These are phyloP conservation scores for Apiosordaria backusii DNA, from an alignment of 495 filamentous ascomycete species.

Conservation along the genomic window DNA sequence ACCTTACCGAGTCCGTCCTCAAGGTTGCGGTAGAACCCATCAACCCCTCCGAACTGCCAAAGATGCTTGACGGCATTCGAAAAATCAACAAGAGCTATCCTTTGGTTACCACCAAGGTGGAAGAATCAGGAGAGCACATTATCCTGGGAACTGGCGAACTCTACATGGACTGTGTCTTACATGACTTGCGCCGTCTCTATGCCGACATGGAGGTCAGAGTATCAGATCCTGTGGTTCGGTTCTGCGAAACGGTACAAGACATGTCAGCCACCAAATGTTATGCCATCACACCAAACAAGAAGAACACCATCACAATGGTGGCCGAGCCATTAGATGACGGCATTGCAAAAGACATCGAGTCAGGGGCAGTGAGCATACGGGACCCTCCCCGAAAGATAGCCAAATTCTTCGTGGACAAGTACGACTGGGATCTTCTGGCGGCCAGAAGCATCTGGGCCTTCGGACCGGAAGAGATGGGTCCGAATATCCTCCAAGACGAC, in stretches of 20 bases:
- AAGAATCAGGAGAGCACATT: constrained; percentile 97
- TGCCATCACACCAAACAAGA: constrained; percentile 95
- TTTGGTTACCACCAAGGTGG: constrained; percentile 91
- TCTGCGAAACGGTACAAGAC: constrained; percentile 98
- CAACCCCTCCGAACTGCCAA: constrained; percentile 96
- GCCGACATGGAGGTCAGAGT: constrained; percentile 99
- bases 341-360: constrained; percentile 93
- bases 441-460: constrained; percentile 98
- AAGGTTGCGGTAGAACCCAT: constrained; percentile 98
- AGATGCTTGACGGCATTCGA: constrained; percentile 95
- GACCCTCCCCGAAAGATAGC: constrained; percentile 91
- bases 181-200: constrained; percentile 88
- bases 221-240: constrained; percentile 94
- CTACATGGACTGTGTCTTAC: constrained; percentile 98
- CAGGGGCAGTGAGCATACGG: constrained; percentile 82
- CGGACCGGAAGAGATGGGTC: constrained; percentile 90
- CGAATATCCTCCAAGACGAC: constrained; percentile 96
- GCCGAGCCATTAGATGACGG: constrained; percentile 92
- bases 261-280: constrained; percentile 97
- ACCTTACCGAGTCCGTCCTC: constrained; percentile 96
- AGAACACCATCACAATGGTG: constrained; percentile 98
- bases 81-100: constrained; percentile 98
- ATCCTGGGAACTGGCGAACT: constrained; percentile 92
- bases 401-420: constrained; percentile 95
- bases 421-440: constrained; percentile 94